Percentiles rank a stretch among this genome's conserved stretches.
phyloP scores from a whole-genome alignment of 169 alveolate species.

The Toxoplasma gondii region DNA sequence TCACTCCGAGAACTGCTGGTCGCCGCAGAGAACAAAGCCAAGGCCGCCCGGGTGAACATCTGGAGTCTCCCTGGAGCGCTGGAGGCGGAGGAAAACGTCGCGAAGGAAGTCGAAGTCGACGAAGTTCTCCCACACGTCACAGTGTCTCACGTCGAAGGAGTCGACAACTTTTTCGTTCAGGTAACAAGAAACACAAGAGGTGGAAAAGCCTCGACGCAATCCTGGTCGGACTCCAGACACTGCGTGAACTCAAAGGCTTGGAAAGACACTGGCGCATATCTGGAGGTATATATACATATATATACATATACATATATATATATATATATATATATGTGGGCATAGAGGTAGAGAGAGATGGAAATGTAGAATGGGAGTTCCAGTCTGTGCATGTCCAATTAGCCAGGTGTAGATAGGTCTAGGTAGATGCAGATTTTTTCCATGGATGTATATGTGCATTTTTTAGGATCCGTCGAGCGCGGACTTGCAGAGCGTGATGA shows the following conservation, averaged over 20 bases:
- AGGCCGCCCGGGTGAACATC: conserved; percentile 2
- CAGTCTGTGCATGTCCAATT: no score
- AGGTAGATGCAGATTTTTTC: background rate
- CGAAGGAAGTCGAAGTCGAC: conserved; percentile 35
- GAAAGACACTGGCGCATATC: background rate
- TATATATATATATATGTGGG: background rate
- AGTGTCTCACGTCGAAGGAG: conserved; percentile 23
- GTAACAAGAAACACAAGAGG: background rate
- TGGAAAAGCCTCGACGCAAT: background rate
- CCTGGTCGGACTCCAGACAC: background rate
- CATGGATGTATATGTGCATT: no score
- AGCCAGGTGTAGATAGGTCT: background rate
- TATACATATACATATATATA: no score
- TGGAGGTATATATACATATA: background rate
- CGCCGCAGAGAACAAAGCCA: conserved; percentile 39
- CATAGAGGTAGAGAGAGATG: background rate
- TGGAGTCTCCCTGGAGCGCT: conserved; percentile 51
- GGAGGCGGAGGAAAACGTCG: conserved; percentile 14
- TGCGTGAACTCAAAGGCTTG: background rate
- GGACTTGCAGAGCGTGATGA: background rate
- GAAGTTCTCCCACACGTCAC: background rate
- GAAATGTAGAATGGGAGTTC: no score
- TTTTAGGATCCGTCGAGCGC: background rate
- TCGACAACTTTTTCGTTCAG: conserved; percentile 42
- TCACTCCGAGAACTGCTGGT: conserved; percentile 8